phyloP scores from a whole-genome alignment of 495 filamentous ascomycete species.

The Sporormia fimetaria region DNA sequence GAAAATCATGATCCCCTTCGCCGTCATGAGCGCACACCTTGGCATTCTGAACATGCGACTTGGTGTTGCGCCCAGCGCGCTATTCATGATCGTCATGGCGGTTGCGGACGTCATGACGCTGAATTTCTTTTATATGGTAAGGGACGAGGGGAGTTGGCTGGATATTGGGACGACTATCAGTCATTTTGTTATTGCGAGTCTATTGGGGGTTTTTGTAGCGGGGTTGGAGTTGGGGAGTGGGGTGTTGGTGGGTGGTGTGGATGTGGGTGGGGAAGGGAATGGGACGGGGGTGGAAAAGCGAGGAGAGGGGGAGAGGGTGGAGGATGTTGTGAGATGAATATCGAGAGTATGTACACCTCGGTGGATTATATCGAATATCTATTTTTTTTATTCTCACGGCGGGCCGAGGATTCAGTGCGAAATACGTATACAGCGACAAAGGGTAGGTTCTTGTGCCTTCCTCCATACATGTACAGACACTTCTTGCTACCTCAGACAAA shows the following conservation, averaged over 20 bases:
- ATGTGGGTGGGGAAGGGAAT: too few species aligned
- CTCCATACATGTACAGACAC: too few species aligned
- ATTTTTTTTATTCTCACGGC: too few species aligned
- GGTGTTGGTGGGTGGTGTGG: conserved; percentile 69
- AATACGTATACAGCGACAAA: too few species aligned
- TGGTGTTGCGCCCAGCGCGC: conserved; percentile 66
- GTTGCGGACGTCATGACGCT: conserved; percentile 86
- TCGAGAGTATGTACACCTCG: too few species aligned
- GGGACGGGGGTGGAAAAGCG: too few species aligned
- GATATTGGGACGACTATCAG: conserved; percentile 95
- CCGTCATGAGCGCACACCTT: conserved; percentile 81
- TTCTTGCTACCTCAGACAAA: too few species aligned
- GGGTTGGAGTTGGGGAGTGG: conserved; percentile 77
- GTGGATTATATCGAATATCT: too few species aligned
- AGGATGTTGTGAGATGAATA: too few species aligned
- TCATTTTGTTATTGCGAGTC: conserved; percentile 84
- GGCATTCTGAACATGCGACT: conserved; percentile 83
- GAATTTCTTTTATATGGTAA: conserved; percentile 96
- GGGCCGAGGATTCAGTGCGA: too few species aligned
- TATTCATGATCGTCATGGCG: conserved; percentile 93
- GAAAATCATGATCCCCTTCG: conserved; percentile 91
- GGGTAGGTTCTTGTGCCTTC: too few species aligned
- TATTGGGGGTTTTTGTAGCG: conserved; percentile 83
- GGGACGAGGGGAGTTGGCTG: conserved; percentile 91
- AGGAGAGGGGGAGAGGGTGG: too few species aligned